Percentiles rank a stretch among this genome's conserved stretches.
Conservation (phyloP, 2,329 filamentous ascomycete species). For the Xylaria sp. region DNA sequence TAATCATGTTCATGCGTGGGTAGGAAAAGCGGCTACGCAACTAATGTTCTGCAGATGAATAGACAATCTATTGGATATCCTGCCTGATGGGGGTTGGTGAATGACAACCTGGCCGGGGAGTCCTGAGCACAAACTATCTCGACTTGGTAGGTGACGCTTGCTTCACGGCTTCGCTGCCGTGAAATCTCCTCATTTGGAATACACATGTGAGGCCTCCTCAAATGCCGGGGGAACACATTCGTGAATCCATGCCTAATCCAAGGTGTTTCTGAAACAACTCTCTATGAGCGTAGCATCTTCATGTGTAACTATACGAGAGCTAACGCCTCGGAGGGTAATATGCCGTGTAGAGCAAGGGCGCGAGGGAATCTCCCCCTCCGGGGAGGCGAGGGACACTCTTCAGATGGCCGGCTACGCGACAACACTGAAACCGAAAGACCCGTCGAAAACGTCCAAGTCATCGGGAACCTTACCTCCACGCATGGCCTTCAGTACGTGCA, state of each 20-base stretch:
- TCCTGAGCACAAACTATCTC: conserved; percentile 16
- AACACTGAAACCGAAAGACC: conserved; percentile 69
- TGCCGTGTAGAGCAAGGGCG: not conserved
- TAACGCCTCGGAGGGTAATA: not conserved
- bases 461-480: conserved; percentile 58
- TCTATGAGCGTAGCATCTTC: not conserved
- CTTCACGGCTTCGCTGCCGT: not conserved
- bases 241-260: not conserved
- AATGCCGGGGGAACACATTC: not conserved
- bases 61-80: not conserved
- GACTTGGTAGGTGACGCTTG: conserved; percentile 30
- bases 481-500: conserved; percentile 67
- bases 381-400: not conserved
- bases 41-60: not conserved
- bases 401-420: conserved; percentile 49
- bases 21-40: no score
- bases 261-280: not conserved
- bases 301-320: conserved; percentile 1
- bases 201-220: conserved; percentile 3
- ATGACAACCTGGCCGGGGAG: not conserved
- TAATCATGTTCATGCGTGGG: not conserved
- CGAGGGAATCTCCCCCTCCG: not conserved
- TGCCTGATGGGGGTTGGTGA: not conserved
- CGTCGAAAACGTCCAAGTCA: conserved; percentile 67
- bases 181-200: conserved; percentile 11